Base-by-base conservation (phyloP, 768 basidiomycete species). In the Chiua virens region DNA sequence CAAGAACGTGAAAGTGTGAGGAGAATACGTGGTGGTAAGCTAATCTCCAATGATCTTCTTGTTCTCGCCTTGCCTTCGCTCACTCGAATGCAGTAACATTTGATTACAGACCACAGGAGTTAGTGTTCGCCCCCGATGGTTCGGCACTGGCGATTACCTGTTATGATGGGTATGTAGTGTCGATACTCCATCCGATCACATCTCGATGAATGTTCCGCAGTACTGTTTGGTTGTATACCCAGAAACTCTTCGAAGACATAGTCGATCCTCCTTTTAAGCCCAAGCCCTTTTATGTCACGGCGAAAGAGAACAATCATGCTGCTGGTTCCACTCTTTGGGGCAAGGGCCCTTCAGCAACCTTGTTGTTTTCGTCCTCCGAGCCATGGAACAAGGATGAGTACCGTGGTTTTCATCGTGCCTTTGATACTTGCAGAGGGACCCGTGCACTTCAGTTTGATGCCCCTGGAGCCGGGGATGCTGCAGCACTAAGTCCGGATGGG, bases 361-460 rank as follows among this genome's bases (percentile, higher is more conserved):
- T 70, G 11, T 53, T 86, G 14, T 83, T 83, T 61, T 79, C 80
- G 1, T 85, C 82, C 2, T 80, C 82, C 1, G 84, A 85, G 55
- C 76, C 81, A 5, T 55, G 13, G 47, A 20, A 41, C 4, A 40
- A 11, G 32, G 28, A 41, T 1, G 52, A 43, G 11, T 59, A 64
- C 6, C 56, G 57, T 4, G 82, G 83, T 1, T 71, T 61, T 36
- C 85, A 87, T 54, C 74, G 70, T 37, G 79, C 71, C 5, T 79
- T 82, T 45, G 82, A 86, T 59, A 54, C 72, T 2, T 51, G 45
- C 17, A 63, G 38, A 34, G 51, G 60, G 8, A 60, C 39, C 36
- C 43, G 49, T 4, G 45, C 59, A 1, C 70, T 74, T 49, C 49
- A 60, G 8, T 73, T 86, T 35, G 73, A 78, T 46, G 74, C 76